phyloP scores from a whole-genome alignment of 495 filamentous ascomycete genomes.

The Niebla homalea region DNA sequence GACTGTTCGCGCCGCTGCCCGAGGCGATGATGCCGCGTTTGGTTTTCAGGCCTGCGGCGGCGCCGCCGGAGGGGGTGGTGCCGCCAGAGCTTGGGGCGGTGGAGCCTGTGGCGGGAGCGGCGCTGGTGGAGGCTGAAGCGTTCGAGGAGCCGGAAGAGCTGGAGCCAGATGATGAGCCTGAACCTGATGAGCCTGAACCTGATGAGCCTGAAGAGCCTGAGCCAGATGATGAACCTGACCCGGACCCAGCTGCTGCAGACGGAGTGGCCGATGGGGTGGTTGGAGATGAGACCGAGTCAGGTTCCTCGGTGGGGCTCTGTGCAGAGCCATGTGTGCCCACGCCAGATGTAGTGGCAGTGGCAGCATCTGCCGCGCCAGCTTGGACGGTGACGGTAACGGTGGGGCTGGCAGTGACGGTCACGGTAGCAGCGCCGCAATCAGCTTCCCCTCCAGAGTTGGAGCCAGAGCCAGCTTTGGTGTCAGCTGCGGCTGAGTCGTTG shows the following conservation, averaged over 20 bases:
- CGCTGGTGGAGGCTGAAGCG: neutral
- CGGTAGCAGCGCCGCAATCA: neutral
- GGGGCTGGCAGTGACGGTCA: neutral
- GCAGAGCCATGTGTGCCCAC: neutral
- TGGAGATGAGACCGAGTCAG: neutral
- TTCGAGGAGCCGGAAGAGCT: neutral
- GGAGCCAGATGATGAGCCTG: neutral
- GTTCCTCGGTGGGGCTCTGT: neutral
- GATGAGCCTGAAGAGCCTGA: neutral
- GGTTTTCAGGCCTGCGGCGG: neutral
- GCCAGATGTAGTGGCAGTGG: neutral
- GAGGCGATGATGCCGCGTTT: conserved; percentile 13
- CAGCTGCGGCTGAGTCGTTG: too few species aligned
- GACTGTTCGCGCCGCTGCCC: neutral
- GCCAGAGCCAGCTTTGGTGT: too few species aligned
- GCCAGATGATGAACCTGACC: neutral
- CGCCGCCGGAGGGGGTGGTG: neutral
- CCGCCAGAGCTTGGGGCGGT: neutral
- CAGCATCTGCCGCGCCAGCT: neutral
- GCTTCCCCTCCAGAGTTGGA: neutral
- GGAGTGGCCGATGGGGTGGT: neutral
- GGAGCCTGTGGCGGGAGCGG: neutral
- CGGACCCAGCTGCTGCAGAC: neutral
- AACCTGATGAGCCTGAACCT: neutral
- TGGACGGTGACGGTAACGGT: conserved; percentile 8